Evolutionary conservation across 2,329 filamentous ascomycete genomes (phyloP), one percentile per base, ranked within the genome.

Genomic region (Phyllosticta citrichinensis): DNA sequence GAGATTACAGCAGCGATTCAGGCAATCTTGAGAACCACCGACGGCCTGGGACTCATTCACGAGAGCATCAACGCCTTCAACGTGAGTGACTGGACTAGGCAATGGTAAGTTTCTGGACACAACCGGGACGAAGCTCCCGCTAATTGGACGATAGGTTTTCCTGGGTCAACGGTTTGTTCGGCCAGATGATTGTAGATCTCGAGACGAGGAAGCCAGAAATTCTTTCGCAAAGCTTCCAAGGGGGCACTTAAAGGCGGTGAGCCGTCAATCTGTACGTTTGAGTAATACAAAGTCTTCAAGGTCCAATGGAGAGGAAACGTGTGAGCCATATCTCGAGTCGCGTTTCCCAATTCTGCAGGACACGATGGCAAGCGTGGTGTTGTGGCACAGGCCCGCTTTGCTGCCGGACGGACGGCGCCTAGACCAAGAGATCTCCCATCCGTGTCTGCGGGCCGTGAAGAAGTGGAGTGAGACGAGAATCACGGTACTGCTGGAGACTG

Each of bases 91-190:
- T 81, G 75, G 73, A 79, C 78, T 25, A 72, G 79, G 62, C 78
- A 79, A 63, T 81, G 79, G 76, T 80, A 56, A 58, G 60, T 55
- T 35, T 50, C 14, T 14, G 17, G 14, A n/a, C 12, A 40, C 57
- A 5, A n/a, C 22, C n/a, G 40, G 12, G 3, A 47, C 2, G n/a
- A 47, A n/a, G n/a, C 14, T 1, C 6, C 9, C 50, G 50, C 63
- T 63, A 60, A 63, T 40, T 6, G 47, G 11, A 6, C 35, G 20
- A 17, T 57, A 75, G 73, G 73, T 62, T 80, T 64, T 76, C 74
- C 3, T 81, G 79, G 79, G 79, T 78, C 35, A 81, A 79, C 65
- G 79, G 76, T 11, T 67, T 81, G 61, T 81, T 78, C 69, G 79
- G 77, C 10, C 76, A 79, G 67, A 76, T 78, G 75, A 75, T 80